A percentile compares a stretch with the other conserved stretches of the same genome.
phyloP scores from a whole-genome alignment of 805 yeast genomes.

The Spathaspora sp. region DNA sequence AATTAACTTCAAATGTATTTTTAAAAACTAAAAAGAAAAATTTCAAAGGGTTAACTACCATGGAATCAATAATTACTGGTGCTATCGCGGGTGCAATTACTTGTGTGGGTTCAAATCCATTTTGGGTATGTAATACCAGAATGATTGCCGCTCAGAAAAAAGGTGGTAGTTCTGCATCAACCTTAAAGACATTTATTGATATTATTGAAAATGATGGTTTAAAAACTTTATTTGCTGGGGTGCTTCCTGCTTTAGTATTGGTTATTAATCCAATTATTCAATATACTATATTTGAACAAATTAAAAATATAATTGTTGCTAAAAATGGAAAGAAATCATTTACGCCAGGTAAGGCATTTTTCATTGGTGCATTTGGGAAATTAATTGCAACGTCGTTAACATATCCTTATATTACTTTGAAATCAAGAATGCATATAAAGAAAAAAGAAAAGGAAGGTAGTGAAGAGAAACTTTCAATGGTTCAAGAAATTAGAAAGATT shows the following conservation, averaged over 20 bases:
- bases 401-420: slow-evolving; percentile 87
- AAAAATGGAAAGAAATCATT: slow-evolving; percentile 47
- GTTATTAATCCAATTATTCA: slow-evolving; percentile 89
- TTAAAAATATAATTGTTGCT: slow-evolving; percentile 61
- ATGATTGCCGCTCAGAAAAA: slow-evolving; percentile 58
- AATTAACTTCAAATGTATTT: slow-evolving; percentile 53
- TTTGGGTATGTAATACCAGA: slow-evolving; percentile 93
- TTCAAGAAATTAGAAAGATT: slow-evolving; percentile 54
- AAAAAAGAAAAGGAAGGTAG: slow-evolving; percentile 27
- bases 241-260: slow-evolving; percentile 80
- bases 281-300: slow-evolving; percentile 86
- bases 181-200: slow-evolving; percentile 55
- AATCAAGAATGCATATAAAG: slow-evolving; percentile 79
- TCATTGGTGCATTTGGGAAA: slow-evolving; percentile 87
- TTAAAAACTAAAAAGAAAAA: slow-evolving; percentile 18
- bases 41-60: slow-evolving; percentile 48
- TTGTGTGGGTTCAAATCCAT: slow-evolving; percentile 78
- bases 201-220: slow-evolving; percentile 72
- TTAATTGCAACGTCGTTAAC: slow-evolving; percentile 84
- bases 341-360: slow-evolving; percentile 73
- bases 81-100: slow-evolving; percentile 87
- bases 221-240: slow-evolving; percentile 73
- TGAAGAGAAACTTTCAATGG: slow-evolving; percentile 36
- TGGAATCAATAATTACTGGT: slow-evolving; percentile 72
- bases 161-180: slow-evolving; percentile 25